These are phyloP conservation scores for Cephalotrichum gorgonifer DNA, from an alignment of 2,329 filamentous ascomycete species.

Conservation along the genomic window DNA sequence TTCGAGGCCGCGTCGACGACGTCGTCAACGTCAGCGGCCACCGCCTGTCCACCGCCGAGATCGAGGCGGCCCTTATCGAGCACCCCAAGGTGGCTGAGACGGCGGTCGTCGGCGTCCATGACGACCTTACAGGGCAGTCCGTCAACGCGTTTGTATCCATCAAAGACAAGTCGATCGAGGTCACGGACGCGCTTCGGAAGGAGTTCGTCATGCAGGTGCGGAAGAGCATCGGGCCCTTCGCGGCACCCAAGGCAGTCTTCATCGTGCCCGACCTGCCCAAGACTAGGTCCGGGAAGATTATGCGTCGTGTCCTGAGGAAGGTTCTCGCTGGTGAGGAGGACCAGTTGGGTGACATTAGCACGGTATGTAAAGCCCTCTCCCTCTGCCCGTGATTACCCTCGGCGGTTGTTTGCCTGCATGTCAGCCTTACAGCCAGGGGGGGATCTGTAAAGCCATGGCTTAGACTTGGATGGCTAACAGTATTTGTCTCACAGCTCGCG, in stretches of 20 bases:
- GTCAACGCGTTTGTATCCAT: constrained; percentile 94
- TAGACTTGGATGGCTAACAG: constrained; percentile 4
- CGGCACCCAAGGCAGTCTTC: constrained; percentile 86
- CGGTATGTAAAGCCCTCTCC: constrained; percentile 46
- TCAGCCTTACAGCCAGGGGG: neutral
- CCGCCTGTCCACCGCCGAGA: constrained; percentile 92
- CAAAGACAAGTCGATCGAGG: constrained; percentile 72
- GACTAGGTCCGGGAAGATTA: constrained; percentile 97
- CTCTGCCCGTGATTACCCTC: neutral
- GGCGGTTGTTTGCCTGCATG: neutral
- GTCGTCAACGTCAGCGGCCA: constrained; percentile 98
- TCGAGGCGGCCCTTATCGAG: constrained; percentile 92
- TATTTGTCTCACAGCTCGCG: constrained; percentile 52
- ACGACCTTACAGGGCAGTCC: constrained; percentile 92
- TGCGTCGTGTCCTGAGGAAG: constrained; percentile 94
- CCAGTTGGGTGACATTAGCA: constrained; percentile 85
- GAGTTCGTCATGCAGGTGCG: constrained; percentile 90
- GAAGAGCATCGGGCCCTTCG: constrained; percentile 95
- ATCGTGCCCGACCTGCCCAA: constrained; percentile 92
- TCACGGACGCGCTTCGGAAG: constrained; percentile 74
- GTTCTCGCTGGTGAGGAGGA: constrained; percentile 96
- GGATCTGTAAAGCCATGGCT: neutral
- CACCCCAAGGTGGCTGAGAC: constrained; percentile 85
- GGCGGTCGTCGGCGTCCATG: constrained; percentile 83
- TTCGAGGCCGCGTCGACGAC: constrained; percentile 94